Conservation (phyloP, 2,329 filamentous ascomycete genomes). For the Colletotrichum aenigma region DNA sequence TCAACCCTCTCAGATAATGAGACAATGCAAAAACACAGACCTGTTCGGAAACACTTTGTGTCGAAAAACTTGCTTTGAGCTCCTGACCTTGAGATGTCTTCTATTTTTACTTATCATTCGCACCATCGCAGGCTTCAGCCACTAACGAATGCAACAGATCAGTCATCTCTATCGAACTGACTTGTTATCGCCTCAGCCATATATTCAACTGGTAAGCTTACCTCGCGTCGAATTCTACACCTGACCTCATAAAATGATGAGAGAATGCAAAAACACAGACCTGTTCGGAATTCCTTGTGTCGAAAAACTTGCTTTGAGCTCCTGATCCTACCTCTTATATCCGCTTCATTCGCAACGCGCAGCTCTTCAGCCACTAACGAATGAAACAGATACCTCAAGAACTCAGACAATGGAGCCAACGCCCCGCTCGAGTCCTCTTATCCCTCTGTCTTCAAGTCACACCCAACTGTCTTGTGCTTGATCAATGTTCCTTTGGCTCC, state of each 20-base stretch:
- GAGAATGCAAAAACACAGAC: constrained; percentile 33
- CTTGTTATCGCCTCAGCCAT: neutral
- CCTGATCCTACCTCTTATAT: constrained; percentile 5
- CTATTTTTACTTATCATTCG: neutral
- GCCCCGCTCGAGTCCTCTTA: neutral
- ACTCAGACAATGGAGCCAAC: neutral
- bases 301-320: constrained; percentile 29
- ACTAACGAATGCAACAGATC: constrained; percentile 3
- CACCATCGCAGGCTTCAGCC: neutral
- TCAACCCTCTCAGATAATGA: constrained; percentile 29
- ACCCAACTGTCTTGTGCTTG: neutral
- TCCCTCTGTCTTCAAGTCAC: neutral
- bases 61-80: constrained; percentile 30
- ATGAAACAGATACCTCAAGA: neutral
- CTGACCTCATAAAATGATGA: constrained; percentile 29
- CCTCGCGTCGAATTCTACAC: neutral
- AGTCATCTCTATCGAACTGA: neutral
- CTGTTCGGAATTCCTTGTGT: constrained; percentile 36
- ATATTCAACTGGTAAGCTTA: neutral
- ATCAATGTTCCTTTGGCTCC: neutral
- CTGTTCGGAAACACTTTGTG: constrained; percentile 35
- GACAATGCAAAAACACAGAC: constrained; percentile 33
- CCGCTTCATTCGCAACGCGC: neutral
- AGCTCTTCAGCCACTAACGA: neutral
- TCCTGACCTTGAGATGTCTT: constrained; percentile 9